Evolutionary conservation across 768 basidiomycete species (phyloP).

Genomic region (Leucogyrophana mollusca): DNA sequence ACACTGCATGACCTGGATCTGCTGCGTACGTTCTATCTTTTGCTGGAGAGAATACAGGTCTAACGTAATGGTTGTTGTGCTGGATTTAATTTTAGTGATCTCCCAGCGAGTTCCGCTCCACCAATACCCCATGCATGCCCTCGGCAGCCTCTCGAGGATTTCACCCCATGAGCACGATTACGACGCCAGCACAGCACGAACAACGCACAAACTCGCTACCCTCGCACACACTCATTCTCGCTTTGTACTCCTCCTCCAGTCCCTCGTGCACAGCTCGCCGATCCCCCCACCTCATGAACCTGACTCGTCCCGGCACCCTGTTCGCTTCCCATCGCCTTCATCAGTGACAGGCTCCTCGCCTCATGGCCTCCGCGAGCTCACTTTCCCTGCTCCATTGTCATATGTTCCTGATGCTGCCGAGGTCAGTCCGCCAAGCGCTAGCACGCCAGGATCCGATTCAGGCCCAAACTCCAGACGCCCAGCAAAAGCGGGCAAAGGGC

Average conservation of each 20-base stretch:
- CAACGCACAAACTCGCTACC: conserved; percentile 38
- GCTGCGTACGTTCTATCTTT: conserved; percentile 50
- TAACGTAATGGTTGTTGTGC: conserved; percentile 7
- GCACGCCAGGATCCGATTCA: conserved; percentile 3
- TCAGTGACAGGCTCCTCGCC: conserved; percentile 19
- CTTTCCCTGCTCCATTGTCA: conserved; percentile 74
- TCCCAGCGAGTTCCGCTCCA: conserved; percentile 67
- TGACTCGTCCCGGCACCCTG: conserved; percentile 33
- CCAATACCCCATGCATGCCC: conserved; percentile 68
- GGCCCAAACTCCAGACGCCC: conserved; percentile 4
- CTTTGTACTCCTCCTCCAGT: conserved; percentile 71
- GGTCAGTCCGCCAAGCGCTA: conserved; percentile 7
- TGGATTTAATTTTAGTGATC: conserved; percentile 42
- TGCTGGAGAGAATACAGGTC: conserved; percentile 6
- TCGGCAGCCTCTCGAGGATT: conserved; percentile 46
- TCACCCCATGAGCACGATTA: conserved; percentile 26
- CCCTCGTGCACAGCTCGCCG: conserved; percentile 63
- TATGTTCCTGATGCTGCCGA: conserved; percentile 30
- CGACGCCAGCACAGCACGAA: conserved; percentile 18
- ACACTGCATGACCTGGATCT: conserved; percentile 60
- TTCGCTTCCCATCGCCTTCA: conserved; percentile 14
- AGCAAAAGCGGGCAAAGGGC: neutral
- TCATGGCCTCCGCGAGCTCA: conserved; percentile 51
- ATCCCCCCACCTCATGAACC: conserved; percentile 45
- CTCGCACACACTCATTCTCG: conserved; percentile 68